A percentile compares a stretch with the other conserved stretches of the same genome.
Conservation (phyloP, 805 yeast genomes). For the Metschnikowia picachoensis region DNA sequence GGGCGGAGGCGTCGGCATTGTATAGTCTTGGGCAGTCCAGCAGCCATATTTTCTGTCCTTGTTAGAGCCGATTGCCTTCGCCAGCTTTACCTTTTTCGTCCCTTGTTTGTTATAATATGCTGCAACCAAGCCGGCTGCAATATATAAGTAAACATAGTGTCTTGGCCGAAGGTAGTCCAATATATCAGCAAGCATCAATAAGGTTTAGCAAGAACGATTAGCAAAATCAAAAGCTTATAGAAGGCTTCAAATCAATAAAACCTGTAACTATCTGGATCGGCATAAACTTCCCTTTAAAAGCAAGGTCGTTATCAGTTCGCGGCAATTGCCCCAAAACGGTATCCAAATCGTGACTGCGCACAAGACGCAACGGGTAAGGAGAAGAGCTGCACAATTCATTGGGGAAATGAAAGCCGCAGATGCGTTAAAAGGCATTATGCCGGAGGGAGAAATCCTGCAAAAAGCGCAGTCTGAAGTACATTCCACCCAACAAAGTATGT, state of each 20-base stretch:
- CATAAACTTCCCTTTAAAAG: conserved; percentile 4
- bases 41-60: conserved; percentile 45
- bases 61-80: conserved; percentile 21
- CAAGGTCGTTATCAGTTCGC: conserved; percentile 10
- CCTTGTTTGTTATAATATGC: conserved; percentile 7
- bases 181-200: neutral
- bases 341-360: conserved; percentile 10
- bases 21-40: conserved; percentile 53
- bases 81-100: neutral
- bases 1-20: conserved; percentile 47
- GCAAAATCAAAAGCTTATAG: neutral
- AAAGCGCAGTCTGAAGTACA: conserved; percentile 64
- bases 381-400: neutral
- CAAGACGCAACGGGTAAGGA: conserved; percentile 4
- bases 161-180: conserved; percentile 8
- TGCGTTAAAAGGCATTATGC: conserved; percentile 38
- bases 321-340: conserved; percentile 14
- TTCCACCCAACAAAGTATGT: conserved; percentile 58
- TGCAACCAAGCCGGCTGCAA: conserved; percentile 8
- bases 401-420: no score
- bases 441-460: conserved; percentile 86
- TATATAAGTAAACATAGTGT: conserved; percentile 14
- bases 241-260: no score
- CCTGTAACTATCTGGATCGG: neutral
- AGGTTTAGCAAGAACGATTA: neutral